Evolutionary conservation across 768 basidiomycete species (phyloP), one percentile per base, ranked within the genome.

Genomic region (Lactarius sanguifluus): DNA sequence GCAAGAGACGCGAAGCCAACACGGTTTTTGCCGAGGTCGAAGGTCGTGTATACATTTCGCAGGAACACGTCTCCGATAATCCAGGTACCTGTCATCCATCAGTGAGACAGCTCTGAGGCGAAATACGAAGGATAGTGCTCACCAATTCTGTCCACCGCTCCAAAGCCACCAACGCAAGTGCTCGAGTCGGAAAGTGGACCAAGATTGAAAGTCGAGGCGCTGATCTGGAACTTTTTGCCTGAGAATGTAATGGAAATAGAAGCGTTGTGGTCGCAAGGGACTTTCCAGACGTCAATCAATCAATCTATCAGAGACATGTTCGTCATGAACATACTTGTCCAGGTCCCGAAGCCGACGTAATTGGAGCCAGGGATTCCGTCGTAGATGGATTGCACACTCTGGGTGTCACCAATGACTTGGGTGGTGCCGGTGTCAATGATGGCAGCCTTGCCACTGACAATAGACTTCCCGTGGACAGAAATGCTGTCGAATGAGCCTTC

Each of bases 351-450:
- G 50, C 25, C 25, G 23, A 0, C 16, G 41, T 41, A 15, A 18
- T 40, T 40, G 15, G 50, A 52, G 23, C 50, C 50, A 16, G 50
- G 50, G 50, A 25, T 52, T 4, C 25, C 12, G 6, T 13, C 13
- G 25, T 52, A 52, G 1, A 52, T 15, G 2, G 23, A 23, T 5
- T 15, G 50, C 25, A 52, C 13, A 5, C 50, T 25, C 50, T 2
- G 5, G 1, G 57, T 13, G 59, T 69, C 62, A 43, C 73, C 75
- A 38, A 75, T 13, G 66, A 77, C 70, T 34, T 72, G 64, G 3
- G 73, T 74, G 5, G 76, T 77, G 36, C 76, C 76, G 69, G 62
- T 72, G 69, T 76, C 76, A 62, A 77, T 73, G 69, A 76, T 70
- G 28, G 77, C 62, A 9, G 34, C n/a, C 54, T 60, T 54, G 16